Percentiles rank a stretch among this genome's conserved stretches.
Conservation (phyloP, 1,284 basidiomycete species). For the Sphagnurus paluster region DNA sequence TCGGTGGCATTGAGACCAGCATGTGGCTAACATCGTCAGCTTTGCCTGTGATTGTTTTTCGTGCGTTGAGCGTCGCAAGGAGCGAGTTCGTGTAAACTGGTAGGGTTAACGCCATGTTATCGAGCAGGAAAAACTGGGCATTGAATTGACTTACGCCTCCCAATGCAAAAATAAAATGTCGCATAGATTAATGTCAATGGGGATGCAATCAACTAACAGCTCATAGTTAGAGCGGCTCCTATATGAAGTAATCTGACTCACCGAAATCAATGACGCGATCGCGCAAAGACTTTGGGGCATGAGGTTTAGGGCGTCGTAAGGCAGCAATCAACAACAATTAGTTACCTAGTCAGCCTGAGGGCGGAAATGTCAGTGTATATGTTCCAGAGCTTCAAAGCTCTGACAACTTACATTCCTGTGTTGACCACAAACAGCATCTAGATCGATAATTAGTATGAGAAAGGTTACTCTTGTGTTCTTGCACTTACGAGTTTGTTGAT, state of each 20-base stretch:
- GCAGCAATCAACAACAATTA: neutral
- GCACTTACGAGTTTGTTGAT: constrained; percentile 42
- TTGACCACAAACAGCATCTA: constrained; percentile 51
- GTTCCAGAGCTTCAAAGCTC: neutral
- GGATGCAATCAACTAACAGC: constrained; percentile 35
- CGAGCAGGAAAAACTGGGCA: neutral
- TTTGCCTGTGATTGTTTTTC: constrained; percentile 33
- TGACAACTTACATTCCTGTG: constrained; percentile 43
- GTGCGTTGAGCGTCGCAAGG: constrained; percentile 50
- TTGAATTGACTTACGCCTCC: constrained; percentile 37
- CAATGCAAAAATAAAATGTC: constrained; percentile 49
- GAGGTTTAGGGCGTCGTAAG: neutral
- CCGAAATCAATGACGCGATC: constrained; percentile 43
- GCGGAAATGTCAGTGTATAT: neutral
- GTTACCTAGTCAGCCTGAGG: constrained; percentile 30
- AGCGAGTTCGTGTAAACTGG: constrained; percentile 51
- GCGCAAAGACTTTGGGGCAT: constrained; percentile 30
- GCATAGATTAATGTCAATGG: constrained; percentile 47
- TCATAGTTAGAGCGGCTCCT: neutral
- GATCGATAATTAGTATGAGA: neutral
- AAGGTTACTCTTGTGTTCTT: neutral
- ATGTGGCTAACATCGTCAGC: constrained; percentile 29
- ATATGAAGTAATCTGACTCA: constrained; percentile 19
- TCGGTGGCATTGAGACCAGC: constrained; percentile 21
- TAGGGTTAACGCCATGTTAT: neutral